A percentile compares a stretch with the other conserved stretches of the same genome.
Conservation (phyloP, 257 asterid genomes). For the Anisodus tanguticus region DNA sequence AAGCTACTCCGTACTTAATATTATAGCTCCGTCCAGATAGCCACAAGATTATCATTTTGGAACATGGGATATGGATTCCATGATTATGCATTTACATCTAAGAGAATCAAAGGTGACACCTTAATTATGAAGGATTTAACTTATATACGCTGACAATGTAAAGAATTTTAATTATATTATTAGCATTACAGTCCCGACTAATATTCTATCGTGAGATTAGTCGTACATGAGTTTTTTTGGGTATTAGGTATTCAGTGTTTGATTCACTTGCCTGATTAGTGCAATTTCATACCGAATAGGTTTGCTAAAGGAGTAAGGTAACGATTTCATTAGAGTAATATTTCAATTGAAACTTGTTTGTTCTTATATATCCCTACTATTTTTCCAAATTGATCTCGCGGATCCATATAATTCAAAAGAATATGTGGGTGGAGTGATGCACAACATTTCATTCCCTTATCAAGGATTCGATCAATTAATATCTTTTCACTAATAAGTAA, state of each 20-base stretch:
- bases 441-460: neutral
- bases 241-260: neutral
- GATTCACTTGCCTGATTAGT: neutral
- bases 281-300: neutral
- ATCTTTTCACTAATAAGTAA: neutral
- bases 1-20: too few species aligned
- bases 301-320: neutral
- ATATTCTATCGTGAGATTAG: neutral
- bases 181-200: neutral
- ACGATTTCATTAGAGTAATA: neutral
- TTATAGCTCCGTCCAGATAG: neutral
- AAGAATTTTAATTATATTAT: neutral
- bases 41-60: neutral
- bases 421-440: neutral
- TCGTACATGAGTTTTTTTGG: neutral
- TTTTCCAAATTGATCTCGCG: neutral
- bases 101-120: neutral
- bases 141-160: neutral
- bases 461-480: neutral
- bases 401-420: neutral
- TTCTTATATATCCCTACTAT: neutral
- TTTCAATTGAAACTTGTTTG: neutral
- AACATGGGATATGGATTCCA: neutral
- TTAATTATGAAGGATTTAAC: neutral
- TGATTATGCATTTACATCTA: neutral